phyloP scores from a whole-genome alignment of 305 asterid genomes.

The Solanum hybrid region DNA sequence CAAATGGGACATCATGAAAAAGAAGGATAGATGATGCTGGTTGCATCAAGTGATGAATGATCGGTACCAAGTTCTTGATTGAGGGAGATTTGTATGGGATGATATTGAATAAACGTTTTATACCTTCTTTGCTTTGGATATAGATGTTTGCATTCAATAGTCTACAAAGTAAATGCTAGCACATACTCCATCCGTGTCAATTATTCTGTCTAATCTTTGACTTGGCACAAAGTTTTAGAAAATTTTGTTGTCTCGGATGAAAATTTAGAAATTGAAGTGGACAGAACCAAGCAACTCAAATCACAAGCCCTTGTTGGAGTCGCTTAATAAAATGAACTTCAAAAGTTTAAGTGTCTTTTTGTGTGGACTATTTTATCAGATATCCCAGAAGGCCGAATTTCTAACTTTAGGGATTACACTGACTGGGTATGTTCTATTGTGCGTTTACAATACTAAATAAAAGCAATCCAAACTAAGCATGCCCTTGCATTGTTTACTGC shows the following conservation, averaged over 20 bases:
- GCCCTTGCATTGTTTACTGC: neutral
- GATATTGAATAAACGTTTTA: neutral
- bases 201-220: neutral
- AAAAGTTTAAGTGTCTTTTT: neutral
- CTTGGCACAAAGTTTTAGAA: neutral
- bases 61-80: neutral
- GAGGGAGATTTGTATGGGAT: neutral
- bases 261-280: neutral
- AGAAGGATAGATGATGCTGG: neutral
- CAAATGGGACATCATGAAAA: conserved; percentile 8
- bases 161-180: neutral
- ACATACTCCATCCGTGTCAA: neutral
- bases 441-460: neutral
- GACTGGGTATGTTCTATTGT: neutral
- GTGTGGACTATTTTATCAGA: neutral
- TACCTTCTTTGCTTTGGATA: neutral
- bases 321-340: neutral
- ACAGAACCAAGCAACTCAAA: neutral
- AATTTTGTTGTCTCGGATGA: neutral
- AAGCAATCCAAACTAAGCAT: neutral
- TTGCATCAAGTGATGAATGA: neutral
- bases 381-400: neutral
- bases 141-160: neutral
- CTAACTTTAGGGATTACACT: no score
- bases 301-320: neutral